Evolutionary conservation across 768 basidiomycete species (phyloP).

Genomic region (Suillus hirtellus): DNA sequence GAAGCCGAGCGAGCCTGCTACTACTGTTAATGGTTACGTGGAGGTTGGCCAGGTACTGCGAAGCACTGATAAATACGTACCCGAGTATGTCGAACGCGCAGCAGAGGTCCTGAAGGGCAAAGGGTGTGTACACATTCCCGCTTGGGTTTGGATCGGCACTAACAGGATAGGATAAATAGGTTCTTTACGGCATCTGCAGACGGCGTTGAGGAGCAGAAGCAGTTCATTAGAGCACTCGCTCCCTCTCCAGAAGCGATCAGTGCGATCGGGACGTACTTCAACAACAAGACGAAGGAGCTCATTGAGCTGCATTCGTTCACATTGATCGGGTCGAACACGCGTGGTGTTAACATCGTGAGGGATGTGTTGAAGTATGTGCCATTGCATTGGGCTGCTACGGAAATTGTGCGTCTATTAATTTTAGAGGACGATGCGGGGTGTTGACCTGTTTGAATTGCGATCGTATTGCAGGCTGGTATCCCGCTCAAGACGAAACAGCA

Average conservation of each 20-base stretch:
- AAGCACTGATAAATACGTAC: conserved; percentile 43
- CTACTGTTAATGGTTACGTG: conserved; percentile 46
- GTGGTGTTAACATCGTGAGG: conserved; percentile 63
- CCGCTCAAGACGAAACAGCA: conserved; percentile 58
- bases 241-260: conserved; percentile 48
- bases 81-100: conserved; percentile 52
- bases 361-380: conserved; percentile 69
- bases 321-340: conserved; percentile 54
- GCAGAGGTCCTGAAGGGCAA: conserved; percentile 54
- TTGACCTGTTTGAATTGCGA: conserved; percentile 9
- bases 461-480: conserved; percentile 60
- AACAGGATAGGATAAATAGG: conserved; percentile 33
- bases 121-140: conserved; percentile 45
- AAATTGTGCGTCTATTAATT: conserved; percentile 52
- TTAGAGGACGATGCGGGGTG: neutral
- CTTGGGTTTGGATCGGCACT: conserved; percentile 4
- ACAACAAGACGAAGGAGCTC: conserved; percentile 59
- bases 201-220: conserved; percentile 38
- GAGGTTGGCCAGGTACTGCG: conserved; percentile 55
- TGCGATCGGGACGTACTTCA: conserved; percentile 62
- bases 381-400: conserved; percentile 65
- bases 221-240: conserved; percentile 50
- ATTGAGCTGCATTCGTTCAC: conserved; percentile 54
- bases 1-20: conserved; percentile 22
- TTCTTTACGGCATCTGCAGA: conserved; percentile 64